A percentile compares a stretch with the other conserved stretches of the same genome.
Conservation (phyloP, 495 filamentous ascomycete species). For the Trichoderma asperelloides region DNA sequence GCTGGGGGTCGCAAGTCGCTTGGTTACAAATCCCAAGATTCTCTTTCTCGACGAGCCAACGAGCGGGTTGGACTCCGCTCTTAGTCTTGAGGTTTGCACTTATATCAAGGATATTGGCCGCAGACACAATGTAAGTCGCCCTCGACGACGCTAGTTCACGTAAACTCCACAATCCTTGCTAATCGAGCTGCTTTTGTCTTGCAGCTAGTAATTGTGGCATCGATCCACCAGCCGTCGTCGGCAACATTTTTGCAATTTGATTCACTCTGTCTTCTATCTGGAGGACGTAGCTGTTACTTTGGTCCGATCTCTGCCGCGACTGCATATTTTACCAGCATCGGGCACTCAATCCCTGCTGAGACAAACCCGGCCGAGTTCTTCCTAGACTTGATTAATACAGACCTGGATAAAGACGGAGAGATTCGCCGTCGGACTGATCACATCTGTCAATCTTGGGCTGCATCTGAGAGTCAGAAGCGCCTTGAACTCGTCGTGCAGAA, state of each 20-base stretch:
- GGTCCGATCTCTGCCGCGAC: slow-evolving; percentile 46
- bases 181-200: slow-evolving; percentile 46
- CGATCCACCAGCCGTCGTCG: slow-evolving; percentile 76
- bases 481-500: slow-evolving; percentile 16
- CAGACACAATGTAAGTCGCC: slow-evolving; percentile 53
- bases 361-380: slow-evolving; percentile 74
- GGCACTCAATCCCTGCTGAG: slow-evolving; percentile 50
- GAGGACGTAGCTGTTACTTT: slow-evolving; percentile 59
- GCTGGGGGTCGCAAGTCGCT: slow-evolving; percentile 66
- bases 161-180: too few relatives aligned
- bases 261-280: slow-evolving; percentile 63
- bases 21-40: slow-evolving; percentile 70
- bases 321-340: slow-evolving; percentile 51
- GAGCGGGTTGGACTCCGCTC: slow-evolving; percentile 69
- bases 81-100: slow-evolving; percentile 70
- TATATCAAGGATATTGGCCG: slow-evolving; percentile 66
- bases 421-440: background rate
- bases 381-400: slow-evolving; percentile 65
- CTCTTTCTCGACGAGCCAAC: slow-evolving; percentile 40
- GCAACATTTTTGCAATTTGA: slow-evolving; percentile 71
- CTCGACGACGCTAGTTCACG: slow-evolving; percentile 37
- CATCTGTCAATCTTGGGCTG: slow-evolving; percentile 32
- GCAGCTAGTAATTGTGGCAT: slow-evolving; percentile 63
- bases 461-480: slow-evolving; percentile 14
- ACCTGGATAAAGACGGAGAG: slow-evolving; percentile 39